Evolutionary conservation across 148 eudicot genomes (phyloP).

Genomic region (Nepenthes gracilis): DNA sequence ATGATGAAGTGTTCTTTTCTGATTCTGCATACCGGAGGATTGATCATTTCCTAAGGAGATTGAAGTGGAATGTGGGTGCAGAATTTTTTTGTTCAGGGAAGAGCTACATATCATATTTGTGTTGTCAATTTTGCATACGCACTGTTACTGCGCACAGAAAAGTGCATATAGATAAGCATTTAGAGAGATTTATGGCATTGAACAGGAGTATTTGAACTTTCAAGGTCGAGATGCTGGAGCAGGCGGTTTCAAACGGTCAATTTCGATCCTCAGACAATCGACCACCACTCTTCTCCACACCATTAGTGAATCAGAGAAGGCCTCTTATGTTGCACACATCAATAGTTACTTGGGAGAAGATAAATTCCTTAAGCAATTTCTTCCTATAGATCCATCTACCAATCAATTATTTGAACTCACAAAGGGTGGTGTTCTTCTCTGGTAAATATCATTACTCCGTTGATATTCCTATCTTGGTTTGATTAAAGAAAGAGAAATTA

Average conservation of each 20-base stretch:
- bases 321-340: conserved; percentile 65
- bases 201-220: conserved; percentile 54
- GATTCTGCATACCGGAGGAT: not conserved
- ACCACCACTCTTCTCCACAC: conserved; percentile 77
- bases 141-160: not conserved
- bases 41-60: not conserved
- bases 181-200: conserved; percentile 1
- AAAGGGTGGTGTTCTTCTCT: conserved; percentile 81
- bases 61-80: not conserved
- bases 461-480: not conserved
- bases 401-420: conserved; percentile 68
- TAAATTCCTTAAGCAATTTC: conserved; percentile 54
- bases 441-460: conserved; percentile 25
- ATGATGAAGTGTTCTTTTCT: not conserved
- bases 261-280: conserved; percentile 75
- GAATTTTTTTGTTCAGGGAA: no score
- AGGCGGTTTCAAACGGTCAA: conserved; percentile 42
- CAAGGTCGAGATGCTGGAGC: conserved; percentile 50
- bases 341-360: conserved; percentile 67
- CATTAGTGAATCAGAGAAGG: conserved; percentile 78
- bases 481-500: not conserved
- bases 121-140: not conserved
- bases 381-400: conserved; percentile 61
- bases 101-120: not conserved
- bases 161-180: not conserved